Evolutionary conservation across 1,284 basidiomycete species (phyloP), one percentile per base, ranked within the genome.

Genomic region (Ustilago xerochloae): DNA sequence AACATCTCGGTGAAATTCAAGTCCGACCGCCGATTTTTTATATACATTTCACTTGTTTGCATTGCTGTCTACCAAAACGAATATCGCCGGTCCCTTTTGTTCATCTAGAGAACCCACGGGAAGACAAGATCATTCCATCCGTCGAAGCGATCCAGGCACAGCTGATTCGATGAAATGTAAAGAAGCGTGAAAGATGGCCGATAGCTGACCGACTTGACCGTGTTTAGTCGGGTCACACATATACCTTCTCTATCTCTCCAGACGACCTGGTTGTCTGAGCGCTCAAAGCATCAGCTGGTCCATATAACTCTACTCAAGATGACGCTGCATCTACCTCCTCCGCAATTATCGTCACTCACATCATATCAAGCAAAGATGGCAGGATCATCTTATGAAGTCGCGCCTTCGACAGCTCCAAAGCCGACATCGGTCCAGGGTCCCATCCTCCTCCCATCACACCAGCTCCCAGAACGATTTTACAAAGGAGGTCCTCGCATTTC

Each of bases 381-480:
- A 38, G 64, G 57, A 10, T 50, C 55, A 52, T 67, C 58, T 0
- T 38, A 46, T 36, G 43, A 56, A 20, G 49, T 30, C 1, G 18
- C 24, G 10, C 28, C 20, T 0, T 16, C 49, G 3, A 22, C 30
- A 20, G 15, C 51, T 29, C 22, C 41, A 35, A 61, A 51, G 54
- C 52, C n/a, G n/a, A n/a, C n/a, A n/a, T n/a, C n/a, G n/a, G n/a
- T 59, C 24, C 15, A 6, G 0, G 66, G 60, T 13, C 66, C 66
- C 7, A 59, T 69, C 46, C 20, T 59, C 12, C 43, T 69, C 7
- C 56, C 60, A 7, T 63, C 66, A 22, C 66, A 69, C 9, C 66
- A 69, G 32, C 66, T 69, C n/a, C 60, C 60, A 4, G 52, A 69
- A 32, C 66, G 66, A 10, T 69, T 69, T 48, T 69, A 69, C 29